phyloP scores from a whole-genome alignment of 306 rosid genomes.

The Medicago arabica region DNA sequence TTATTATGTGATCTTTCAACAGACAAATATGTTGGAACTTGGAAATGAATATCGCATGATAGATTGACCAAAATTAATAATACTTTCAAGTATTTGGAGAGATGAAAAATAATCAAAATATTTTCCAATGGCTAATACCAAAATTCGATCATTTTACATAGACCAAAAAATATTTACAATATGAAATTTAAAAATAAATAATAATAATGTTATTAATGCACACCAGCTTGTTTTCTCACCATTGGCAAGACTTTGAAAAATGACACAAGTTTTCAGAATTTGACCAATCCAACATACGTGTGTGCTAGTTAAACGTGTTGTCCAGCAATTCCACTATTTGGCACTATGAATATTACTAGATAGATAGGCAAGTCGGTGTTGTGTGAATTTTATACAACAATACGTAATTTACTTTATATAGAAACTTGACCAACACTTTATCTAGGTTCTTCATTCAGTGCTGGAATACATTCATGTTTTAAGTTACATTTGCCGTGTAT shows the following conservation, averaged over 20 bases:
- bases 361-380: not conserved
- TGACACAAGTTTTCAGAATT: constrained; percentile 1
- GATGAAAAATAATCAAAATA: not conserved
- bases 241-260: constrained; percentile 12
- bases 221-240: constrained; percentile 1
- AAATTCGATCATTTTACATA: too few species aligned
- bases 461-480: not conserved
- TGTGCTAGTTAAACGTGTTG: constrained; percentile 20
- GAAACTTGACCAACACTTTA: not conserved
- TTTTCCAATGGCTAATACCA: too few species aligned
- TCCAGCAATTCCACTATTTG: not conserved
- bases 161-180: too few species aligned
- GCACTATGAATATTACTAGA: not conserved
- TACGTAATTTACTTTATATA: not conserved
- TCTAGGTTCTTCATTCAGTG: not conserved
- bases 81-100: too few species aligned
- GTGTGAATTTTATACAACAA: not conserved
- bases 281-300: not conserved
- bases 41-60: too few species aligned
- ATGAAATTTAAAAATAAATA: too few species aligned
- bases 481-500: not conserved
- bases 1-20: too few species aligned
- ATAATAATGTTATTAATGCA: too few species aligned
- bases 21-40: too few species aligned
- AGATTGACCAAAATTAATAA: too few species aligned